Percentiles rank a stretch among this genome's conserved stretches.
phyloP scores from a whole-genome alignment of 176 grass and related monocot species.

The Phoenix dactylifera region DNA sequence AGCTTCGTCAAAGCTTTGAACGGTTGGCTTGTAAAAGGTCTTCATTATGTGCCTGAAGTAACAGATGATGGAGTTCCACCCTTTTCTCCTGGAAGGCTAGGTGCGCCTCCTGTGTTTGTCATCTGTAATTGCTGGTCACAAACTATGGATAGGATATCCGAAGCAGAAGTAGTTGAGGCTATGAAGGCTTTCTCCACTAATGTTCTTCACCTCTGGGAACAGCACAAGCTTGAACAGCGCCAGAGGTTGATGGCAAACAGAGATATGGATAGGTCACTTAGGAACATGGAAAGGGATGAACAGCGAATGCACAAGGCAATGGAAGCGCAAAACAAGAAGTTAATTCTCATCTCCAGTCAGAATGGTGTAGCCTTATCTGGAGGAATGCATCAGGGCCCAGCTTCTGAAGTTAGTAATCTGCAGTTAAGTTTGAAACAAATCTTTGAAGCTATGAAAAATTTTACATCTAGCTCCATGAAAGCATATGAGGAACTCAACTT shows the following conservation, averaged over 20 bases:
- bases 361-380: slow-evolving; percentile 21
- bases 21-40: slow-evolving; percentile 55
- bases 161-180: slow-evolving; percentile 21
- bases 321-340: slow-evolving; percentile 33
- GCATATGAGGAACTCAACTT: slow-evolving; percentile 37
- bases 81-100: slow-evolving; percentile 59
- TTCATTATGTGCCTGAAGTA: slow-evolving; percentile 53
- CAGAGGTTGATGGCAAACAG: slow-evolving; percentile 33
- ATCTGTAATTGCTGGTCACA: slow-evolving; percentile 56
- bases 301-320: slow-evolving; percentile 29
- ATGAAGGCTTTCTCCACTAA: slow-evolving; percentile 36
- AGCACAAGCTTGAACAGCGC: slow-evolving; percentile 34
- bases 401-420: slow-evolving; percentile 23
- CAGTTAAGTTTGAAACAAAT: slow-evolving; percentile 29
- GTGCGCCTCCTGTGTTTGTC: slow-evolving; percentile 53
- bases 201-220: slow-evolving; percentile 39
- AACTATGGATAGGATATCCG: slow-evolving; percentile 29
- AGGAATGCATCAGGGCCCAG: background rate
- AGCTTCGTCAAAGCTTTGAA: slow-evolving; percentile 50
- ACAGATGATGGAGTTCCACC: slow-evolving; percentile 54
- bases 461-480: slow-evolving; percentile 23
- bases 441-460: slow-evolving; percentile 58
- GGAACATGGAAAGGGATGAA: slow-evolving; percentile 41
- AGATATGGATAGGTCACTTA: slow-evolving; percentile 38
- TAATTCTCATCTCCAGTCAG: slow-evolving; percentile 25